phyloP scores from a whole-genome alignment of 2,329 filamentous ascomycete species.

The Clarireedia paspali region DNA sequence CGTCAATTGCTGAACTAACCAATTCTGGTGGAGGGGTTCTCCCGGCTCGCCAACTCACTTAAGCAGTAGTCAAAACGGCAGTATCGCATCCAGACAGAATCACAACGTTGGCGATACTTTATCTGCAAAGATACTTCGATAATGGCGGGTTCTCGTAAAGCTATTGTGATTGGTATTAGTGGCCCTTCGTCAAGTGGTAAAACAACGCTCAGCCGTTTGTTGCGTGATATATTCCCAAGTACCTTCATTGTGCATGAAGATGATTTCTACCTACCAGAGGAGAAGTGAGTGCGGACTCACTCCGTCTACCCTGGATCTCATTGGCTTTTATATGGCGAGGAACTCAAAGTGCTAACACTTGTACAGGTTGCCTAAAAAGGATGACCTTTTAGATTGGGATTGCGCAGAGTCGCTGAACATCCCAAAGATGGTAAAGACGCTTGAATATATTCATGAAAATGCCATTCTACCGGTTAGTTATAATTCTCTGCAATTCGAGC shows the following conservation, averaged over 20 bases:
- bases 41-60: too few relatives aligned
- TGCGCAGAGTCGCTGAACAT: slow-evolving; percentile 74
- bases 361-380: slow-evolving; percentile 44
- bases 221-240: slow-evolving; percentile 72
- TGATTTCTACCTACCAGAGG: slow-evolving; percentile 85
- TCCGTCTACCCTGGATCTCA: too few relatives aligned
- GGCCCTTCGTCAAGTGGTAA: slow-evolving; percentile 92
- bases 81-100: too few relatives aligned
- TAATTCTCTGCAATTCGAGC: slow-evolving; percentile 18
- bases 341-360: not conserved
- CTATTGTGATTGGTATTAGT: slow-evolving; percentile 69
- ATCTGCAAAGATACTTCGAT: not conserved
- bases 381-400: slow-evolving; percentile 81
- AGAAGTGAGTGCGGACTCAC: slow-evolving; percentile 43
- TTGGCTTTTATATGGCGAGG: too few relatives aligned
- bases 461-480: slow-evolving; percentile 55
- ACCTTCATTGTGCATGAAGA: slow-evolving; percentile 88
- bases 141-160: slow-evolving; percentile 20
- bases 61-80: too few relatives aligned
- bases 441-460: slow-evolving; percentile 61
- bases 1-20: too few relatives aligned
- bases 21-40: too few relatives aligned
- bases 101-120: not conserved
- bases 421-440: slow-evolving; percentile 54
- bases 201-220: slow-evolving; percentile 79